Conservation (phyloP, 108 stramenopile genomes). For the Licmophora abbreviata region DNA sequence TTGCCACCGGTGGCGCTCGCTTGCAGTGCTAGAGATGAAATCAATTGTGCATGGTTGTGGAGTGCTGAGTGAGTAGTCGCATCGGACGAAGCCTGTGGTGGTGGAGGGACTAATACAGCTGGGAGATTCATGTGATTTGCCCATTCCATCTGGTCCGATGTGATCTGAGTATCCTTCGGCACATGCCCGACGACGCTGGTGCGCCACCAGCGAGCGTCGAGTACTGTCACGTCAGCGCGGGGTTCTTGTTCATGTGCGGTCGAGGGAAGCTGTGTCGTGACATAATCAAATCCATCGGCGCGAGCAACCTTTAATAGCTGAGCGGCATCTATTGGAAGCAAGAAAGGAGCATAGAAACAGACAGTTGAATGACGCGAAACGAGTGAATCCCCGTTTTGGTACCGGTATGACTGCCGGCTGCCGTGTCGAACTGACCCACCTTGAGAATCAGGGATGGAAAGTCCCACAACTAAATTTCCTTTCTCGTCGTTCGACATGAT, state of each 20-base stretch:
- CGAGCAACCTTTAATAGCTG: conserved; percentile 29
- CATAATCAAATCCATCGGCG: conserved; percentile 62
- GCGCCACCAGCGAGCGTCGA: conserved; percentile 24
- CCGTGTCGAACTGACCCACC: no score
- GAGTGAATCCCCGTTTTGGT: no score
- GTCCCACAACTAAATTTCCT: no score
- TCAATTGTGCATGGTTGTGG: conserved; percentile 31
- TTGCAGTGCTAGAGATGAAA: conserved; percentile 35
- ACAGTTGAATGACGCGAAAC: no score
- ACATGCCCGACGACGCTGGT: conserved; percentile 32
- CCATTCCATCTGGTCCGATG: conserved; percentile 60
- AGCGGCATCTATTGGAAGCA: no score
- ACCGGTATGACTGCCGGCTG: no score
- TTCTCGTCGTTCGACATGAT: no score
- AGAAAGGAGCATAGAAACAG: no score
- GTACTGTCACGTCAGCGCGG: conserved; percentile 24
- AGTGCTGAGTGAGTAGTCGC: neutral
- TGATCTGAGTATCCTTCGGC: neutral
- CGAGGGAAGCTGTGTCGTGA: conserved; percentile 42
- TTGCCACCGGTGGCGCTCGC: conserved; percentile 44
- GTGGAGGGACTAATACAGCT: conserved; percentile 76
- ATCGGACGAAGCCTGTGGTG: conserved; percentile 14
- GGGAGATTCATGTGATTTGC: conserved; percentile 88
- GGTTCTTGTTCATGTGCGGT: conserved; percentile 5
- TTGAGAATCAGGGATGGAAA: no score